Base-by-base conservation (phyloP, 1,284 basidiomycete species). In the Pseudozyma sp. region DNA sequence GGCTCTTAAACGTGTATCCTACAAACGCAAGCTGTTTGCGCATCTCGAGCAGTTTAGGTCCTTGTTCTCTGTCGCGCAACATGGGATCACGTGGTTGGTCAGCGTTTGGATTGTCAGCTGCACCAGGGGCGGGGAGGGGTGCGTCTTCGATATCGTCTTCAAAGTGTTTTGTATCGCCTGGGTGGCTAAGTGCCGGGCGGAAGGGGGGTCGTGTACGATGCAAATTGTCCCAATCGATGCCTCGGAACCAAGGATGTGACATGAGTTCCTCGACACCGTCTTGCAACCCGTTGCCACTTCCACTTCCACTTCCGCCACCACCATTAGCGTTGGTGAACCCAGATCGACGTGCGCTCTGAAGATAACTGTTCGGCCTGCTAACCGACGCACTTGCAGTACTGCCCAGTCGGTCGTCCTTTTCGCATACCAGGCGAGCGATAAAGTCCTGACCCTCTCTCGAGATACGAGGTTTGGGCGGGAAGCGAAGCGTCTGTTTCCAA, bases 261-360 rank as follows among this genome's bases (percentile, higher is more conserved):
- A 94, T 96, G 87, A 97, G 92, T 78, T 92, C 87, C 77, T 93
- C 91, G 34, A 91, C 93, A 14, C 95, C 95, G 86, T 96, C 94
- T 14, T 72, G 77, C 19, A 86, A 68, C 10, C 81, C 73, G 13
- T 57, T 51, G 21, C 62, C 62, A 19, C 82, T 58, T 16, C 35
- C 52, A 50, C 52, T 38, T 2, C 85, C 34, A n/a, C 31, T 18
- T 44, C 19, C 25, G 19, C 35, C 45, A 31, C 39, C 31, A 25
- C 36, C 9, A 7, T 36, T 43, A 10, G 55, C 40, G 34, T 64
- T 85, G 78, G 91, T 86, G 86, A 93, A 93, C 49, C 89, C 91
- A 80, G 91, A 93, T 78, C 91, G 88, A 78, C 92, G 88, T 52
- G 90, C 89, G 81, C 91, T 89, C 63, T 91, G 86, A 77, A 93